phyloP scores from a whole-genome alignment of 352 stramenopile species.

The Globisporangium paddicum region DNA sequence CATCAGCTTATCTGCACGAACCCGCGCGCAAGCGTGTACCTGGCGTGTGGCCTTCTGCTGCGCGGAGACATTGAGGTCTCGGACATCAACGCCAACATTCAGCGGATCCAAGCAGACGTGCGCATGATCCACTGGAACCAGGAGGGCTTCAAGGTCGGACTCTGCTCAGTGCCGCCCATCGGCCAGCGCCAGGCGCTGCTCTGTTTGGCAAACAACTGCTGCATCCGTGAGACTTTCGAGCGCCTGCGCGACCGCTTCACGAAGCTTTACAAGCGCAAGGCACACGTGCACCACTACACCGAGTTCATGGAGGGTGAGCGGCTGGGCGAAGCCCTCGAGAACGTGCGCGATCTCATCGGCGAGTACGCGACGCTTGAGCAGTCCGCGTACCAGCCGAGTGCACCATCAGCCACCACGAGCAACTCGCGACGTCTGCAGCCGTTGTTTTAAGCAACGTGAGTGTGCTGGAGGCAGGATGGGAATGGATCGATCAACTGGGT shows the following conservation, averaged over 20 bases:
- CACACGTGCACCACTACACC: conserved; percentile 88
- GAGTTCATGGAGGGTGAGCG: conserved; percentile 67
- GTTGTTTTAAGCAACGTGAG: conserved; percentile 12
- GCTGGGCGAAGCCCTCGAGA: conserved; percentile 55
- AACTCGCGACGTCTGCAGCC: conserved; percentile 28
- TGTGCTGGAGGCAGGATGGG: no score
- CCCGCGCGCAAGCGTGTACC: conserved; percentile 62
- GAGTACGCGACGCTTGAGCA: conserved; percentile 63
- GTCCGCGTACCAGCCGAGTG: conserved; percentile 17
- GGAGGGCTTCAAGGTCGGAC: conserved; percentile 88
- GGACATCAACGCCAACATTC: conserved; percentile 86
- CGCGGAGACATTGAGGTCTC: conserved; percentile 83
- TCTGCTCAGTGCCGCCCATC: conserved; percentile 65
- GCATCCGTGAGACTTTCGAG: conserved; percentile 80
- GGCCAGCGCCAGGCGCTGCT: conserved; percentile 62
- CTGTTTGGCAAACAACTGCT: conserved; percentile 86
- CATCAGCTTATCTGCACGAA: conserved; percentile 78
- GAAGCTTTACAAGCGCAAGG: conserved; percentile 73
- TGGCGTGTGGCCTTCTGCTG: conserved; percentile 85
- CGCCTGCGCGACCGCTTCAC: conserved; percentile 65
- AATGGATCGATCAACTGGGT: no score
- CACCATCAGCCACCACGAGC: conserved; percentile 11
- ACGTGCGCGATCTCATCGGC: conserved; percentile 49
- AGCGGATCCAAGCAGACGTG: conserved; percentile 74
- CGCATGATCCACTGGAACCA: conserved; percentile 90